Base-by-base conservation (phyloP, 1,284 basidiomycete genomes). In the Ceratobasidium theobromae region DNA sequence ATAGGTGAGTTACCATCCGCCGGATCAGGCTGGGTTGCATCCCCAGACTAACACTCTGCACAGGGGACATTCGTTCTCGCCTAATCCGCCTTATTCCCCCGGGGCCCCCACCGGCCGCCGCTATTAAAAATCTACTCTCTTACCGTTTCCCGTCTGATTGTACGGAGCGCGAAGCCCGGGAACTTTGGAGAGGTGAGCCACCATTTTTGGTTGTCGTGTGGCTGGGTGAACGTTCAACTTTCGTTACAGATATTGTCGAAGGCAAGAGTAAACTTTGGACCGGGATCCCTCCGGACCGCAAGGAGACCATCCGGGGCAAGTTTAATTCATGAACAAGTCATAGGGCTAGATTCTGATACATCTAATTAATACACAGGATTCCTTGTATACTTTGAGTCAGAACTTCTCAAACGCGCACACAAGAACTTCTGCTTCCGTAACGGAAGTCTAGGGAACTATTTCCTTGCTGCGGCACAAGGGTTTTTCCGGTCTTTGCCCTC, bases 401-500 rank as follows among this genome's bases (percentile, higher is more conserved):
- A 95, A 72, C 83, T 94, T 4, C 80, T 97, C 28, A 89, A 88
- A 68, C 81, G 94, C 27, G 93, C 95, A 1, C 91, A 95, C 72
- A 95, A 96, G 78, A 89, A 88, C 67, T 97, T 96, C 77, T 91
- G 91, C 25, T 97, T 95, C 76, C 79, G 88, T 57, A 92, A 91
- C 72, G 91, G 91, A 72, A 91, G 91, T 69, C 86, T 95, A 48
- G 91, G 93, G 23, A 95, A 95, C 75, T 95, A 92, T 73, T 91
- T 95, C 73, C 79, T 96, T 28, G 90, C 92, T 2, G 92, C 91
- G 9, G 89, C 92, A 0, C 87, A 91, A 71, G 85, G 79, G 54
- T 92, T 95, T 77, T 93, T 96, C 74, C 87, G 91, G 6, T 95
- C 92, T 21, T 80, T 96, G 6, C 91, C 95, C 21, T 95, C 93